Evolutionary conservation across 2,329 filamentous ascomycete genomes (phyloP), one percentile per base, ranked within the genome.

Genomic region (Exophiala bonariae): DNA sequence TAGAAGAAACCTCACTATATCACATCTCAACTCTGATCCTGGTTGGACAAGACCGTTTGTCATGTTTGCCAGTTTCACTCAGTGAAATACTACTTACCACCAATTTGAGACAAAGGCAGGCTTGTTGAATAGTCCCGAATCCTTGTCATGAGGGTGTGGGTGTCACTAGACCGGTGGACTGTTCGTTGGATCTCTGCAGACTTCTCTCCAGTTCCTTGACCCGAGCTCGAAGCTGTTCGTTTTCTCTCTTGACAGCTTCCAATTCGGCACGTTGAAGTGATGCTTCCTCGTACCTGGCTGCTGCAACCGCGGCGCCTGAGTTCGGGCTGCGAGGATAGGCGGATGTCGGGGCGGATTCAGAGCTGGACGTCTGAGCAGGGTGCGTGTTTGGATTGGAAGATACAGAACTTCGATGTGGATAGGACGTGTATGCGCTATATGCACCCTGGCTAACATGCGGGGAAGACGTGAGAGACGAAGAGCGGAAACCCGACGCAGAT

Each of bases 201-300:
- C 46, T 55, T 41, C 50, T 57, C 52, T 76, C 73, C 35, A 75
- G 56, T 31, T 75, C 73, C 32, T 66, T 65, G 8, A 76, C 66
- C 8, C 69, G 68, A 20, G 64, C 64, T 38, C 71, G 66, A 31
- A 76, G 60, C 22, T 62, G 57, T 45, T 76, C 73, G 41, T 76
- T 76, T 55, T 76, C 73, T 9, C 66, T 62, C 52, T 68, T 71
- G 26, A 73, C 63, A 2, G 63, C 58, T 37, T 75, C 72, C 18
- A 75, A 50, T 44, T 76, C 73, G 26, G 65, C 63, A 17, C 66
- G 64, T 31, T 74, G 69, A 13, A 66, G 59, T 2, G 66, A 59
- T 4, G 63, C 62, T 49, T 75, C 72, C 41, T 75, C 73, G 38
- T 68, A 70, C 16, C 72, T 65, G 17, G 65, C 58, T 10, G 63